A percentile compares a stretch with the other conserved stretches of the same genome.
phyloP scores from a whole-genome alignment of 164 flowering plant species.

The Vitis riparia region DNA sequence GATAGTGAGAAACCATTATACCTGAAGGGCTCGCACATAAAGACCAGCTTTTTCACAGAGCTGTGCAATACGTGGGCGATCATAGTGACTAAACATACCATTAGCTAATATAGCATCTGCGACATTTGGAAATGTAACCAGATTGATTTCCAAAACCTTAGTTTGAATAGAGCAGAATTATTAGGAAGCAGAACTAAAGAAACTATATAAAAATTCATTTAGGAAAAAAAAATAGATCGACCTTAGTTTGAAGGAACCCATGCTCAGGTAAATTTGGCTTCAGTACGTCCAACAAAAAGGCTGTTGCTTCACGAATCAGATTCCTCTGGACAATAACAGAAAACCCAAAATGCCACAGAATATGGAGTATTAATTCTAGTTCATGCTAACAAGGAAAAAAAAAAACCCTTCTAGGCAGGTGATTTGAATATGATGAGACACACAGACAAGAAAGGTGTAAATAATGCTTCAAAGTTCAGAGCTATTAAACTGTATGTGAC shows the following conservation, averaged over 20 bases:
- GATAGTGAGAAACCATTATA: slow-evolving; percentile 18
- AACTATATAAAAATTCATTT: neutral
- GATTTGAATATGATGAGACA: too few species aligned
- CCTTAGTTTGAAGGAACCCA: slow-evolving; percentile 77
- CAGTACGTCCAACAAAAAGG: slow-evolving; percentile 75
- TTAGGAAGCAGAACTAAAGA: neutral
- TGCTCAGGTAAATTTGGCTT: slow-evolving; percentile 86
- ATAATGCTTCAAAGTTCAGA: too few species aligned
- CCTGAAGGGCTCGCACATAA: slow-evolving; percentile 87
- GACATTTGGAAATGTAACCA: slow-evolving; percentile 97
- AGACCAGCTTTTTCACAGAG: slow-evolving; percentile 99
- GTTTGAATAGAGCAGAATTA: slow-evolving; percentile 18
- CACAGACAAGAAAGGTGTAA: too few species aligned
- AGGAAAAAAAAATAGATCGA: slow-evolving; percentile 12
- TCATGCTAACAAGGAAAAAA: too few species aligned
- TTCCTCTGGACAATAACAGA: slow-evolving; percentile 50
- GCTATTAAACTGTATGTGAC: too few species aligned
- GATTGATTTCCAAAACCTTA: slow-evolving; percentile 98
- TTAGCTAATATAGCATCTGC: slow-evolving; percentile 99
- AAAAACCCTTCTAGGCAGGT: too few species aligned
- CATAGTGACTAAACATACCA: slow-evolving; percentile 99
- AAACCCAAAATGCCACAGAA: too few species aligned
- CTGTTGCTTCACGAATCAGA: slow-evolving; percentile 87
- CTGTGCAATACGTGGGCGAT: slow-evolving; percentile 96
- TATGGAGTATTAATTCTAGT: too few species aligned